Base-by-base conservation (phyloP, 306 rosid species). In the Trifolium pratense region DNA sequence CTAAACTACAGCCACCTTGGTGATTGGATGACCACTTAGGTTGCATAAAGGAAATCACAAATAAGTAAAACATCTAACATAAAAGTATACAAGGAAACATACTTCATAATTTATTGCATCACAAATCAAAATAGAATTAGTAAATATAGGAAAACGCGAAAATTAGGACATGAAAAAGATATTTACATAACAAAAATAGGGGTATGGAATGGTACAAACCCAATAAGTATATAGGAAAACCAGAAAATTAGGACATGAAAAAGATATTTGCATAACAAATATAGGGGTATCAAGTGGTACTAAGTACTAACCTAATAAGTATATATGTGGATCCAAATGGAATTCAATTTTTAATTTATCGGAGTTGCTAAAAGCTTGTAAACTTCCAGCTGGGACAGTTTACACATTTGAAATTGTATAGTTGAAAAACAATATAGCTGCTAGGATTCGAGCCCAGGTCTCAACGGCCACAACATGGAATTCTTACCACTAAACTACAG, bases 301-400 rank as follows among this genome's bases (percentile, higher is more conserved):
- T 1, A 8, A 8, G 29, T 25, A 51, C 12, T 1, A 8, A 8
- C 58, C 23, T 13, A 52, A 52, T 15, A 49, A 49, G 56, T 49
- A 49, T 9, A 16, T 1, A 7, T 11, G 13, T 49, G 29, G 20
- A 20, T 53, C 59, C 13, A 9, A 53, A 53, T 18, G 59, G 29
- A 52, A 14, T 20, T 14, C 59, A 8, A 18, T 52, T 1, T 52
- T 52, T 52, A 7, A 18, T 18, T 52, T n/a, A n/a, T n/a, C n/a
- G n/a, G 97, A 95, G 77, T 82, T 95, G 82, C 86, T 91, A 49
- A 97, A 95, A 85, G 97, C 97, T 83, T 97, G 97, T 36, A 95
- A 91, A 84, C 36, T 2, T 32, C 97, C 70, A 76, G 82, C 69
- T 97, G 99, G 46, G 99, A 95, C 73, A 87, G 80, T 79, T 84